Base-by-base conservation (phyloP, 2,329 filamentous ascomycete species). In the Diatrype stigma region DNA sequence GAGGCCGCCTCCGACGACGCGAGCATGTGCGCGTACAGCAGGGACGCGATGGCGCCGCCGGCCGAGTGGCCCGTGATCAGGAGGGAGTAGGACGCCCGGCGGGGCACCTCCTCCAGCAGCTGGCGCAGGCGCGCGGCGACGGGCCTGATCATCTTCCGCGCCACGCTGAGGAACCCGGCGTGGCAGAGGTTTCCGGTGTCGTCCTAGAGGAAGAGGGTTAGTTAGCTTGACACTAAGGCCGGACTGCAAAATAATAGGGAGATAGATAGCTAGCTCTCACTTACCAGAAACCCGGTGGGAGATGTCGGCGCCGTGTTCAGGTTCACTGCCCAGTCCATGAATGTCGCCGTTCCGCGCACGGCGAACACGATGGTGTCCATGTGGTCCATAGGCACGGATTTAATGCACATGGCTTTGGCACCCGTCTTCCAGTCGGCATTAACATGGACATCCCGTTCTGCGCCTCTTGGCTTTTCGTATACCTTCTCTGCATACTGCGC, bases 311-410 rank as follows among this genome's bases (percentile, higher is more conserved):
- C 82, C 1, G 81, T 81, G 46, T 88, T 82, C 49, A 94, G 78
- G 66, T 96, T 95, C 44, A 94, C 87, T 2, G 87, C 81, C 90
- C 90, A 96, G 70, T 96, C 90, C 73, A 88, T 84, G 59, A 94
- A 88, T 6, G 82, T 87, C 22, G 89, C 83, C 1, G 85, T 90
- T 19, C 90, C 90, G 19, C 90, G 82, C 55, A 96, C 89, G 14
- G 90, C 89, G 61, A 96, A 89, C 11, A 95, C 86, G 50, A 96
- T 86, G 17, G 86, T 85, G 63, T 89, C 83, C 72, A 86, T 84
- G 60, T 89, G 78, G 62, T 94, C 89, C 64, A 91, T 82, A 1
- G 89, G 83, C 0, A 92, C 78, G 0, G 86, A 90, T 63, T 92
- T 93, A 64, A 95, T 85, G 16, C 89, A 84, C 85, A 93, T 93